Base-by-base conservation (phyloP, 2,329 filamentous ascomycete species). In the Ophiocordyceps camponoti-rufipedis region DNA sequence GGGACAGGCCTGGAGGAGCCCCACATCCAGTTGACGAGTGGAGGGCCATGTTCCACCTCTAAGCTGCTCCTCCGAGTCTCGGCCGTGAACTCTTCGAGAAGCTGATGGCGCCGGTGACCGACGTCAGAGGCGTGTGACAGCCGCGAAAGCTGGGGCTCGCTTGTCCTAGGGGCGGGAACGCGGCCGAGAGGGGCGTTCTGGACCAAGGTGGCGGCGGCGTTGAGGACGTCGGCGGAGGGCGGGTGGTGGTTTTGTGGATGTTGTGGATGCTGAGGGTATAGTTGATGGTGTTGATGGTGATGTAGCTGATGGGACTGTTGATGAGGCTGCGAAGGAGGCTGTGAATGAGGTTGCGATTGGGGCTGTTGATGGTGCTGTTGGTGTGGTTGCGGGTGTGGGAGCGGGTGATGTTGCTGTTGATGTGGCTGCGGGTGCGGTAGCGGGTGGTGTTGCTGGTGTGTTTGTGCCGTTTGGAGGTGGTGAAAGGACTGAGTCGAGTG, bases 161-260 rank as follows among this genome's bases (percentile, higher is more conserved):
- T 49, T 18, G 55, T 50, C 42, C 58, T 56, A 19, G 53, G 50
- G 41, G 29, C 44, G 19, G 53, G 50, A 43, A 49, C 46, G 14
- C 53, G 53, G 11, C 48, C 47, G 29, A 33, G 44, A 11, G 62
- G 54, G 23, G 23, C 23, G 23, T 5, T 23, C 9, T 70, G 67
- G 11, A 74, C 50, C 12, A 72, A 52, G 6, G 67, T 72, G 9
- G 75, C 72, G 5, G 74, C 76, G 35, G 71, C 74, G 41, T 56
- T 60, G 42, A 80, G 61, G 6, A 80, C 70, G 51, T 81, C 77
- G 16, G 69, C 64, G 3, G 71, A 64, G 33, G 23, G 23, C 23
- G 13, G 13, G 11, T 38, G 33, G 33, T 12, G 33, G 49, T 53
- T 44, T 11, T 55, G 59, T n/a, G 55, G 56, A 10, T 53, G 56